Evolutionary conservation across 805 yeast genomes (phyloP), one percentile per base, ranked within the genome.

Genomic region (Nakazawaea molendinolei): DNA sequence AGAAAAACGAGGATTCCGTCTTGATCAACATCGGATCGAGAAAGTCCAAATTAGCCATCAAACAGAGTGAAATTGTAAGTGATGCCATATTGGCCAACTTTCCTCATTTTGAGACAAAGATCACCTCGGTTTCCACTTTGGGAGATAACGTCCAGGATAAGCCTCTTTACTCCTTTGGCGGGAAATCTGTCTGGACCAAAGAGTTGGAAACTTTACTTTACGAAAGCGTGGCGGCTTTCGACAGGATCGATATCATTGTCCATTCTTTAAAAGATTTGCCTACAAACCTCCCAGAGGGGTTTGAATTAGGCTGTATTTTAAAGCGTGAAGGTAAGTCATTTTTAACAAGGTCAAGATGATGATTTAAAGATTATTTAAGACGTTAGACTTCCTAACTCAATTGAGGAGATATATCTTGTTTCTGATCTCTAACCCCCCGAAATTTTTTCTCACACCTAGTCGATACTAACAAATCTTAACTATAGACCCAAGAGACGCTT

Each of bases 161-260:
- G 53, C 96, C 98, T 6, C 66, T 92, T 33, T 92, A 90, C 58
- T 75, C 95, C 4, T 92, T 92, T 60, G 97, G 97, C 28, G 98
- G 98, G 18, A 92, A 92, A 56, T 77, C 96, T 0, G 58, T 92
- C 17, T 92, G 98, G 98, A 92, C 98, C 3, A 84, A 85, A 53
- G 98, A 92, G 59, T 67, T 92, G 39, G 98, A 92, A 60, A 79
- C 78, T 17, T 62, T 87, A 33, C 63, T 90, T 26, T 69, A 82
- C 45, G 71, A 71, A 43, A 65, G 71, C 31, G 68, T 76, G 18
- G 89, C 81, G 20, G 67, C 62, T 14, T 77, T 67, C 47, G 79
- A 82, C 36, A 69, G 77, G 58, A 66, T 90, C 33, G 97, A 92
- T 55, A 63, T 90, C 60, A 81, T 92, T 52, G 97, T 90, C 25